Evolutionary conservation across 1,139 yeast species (phyloP).

Genomic region (Yamadazyma membranifaciens): DNA sequence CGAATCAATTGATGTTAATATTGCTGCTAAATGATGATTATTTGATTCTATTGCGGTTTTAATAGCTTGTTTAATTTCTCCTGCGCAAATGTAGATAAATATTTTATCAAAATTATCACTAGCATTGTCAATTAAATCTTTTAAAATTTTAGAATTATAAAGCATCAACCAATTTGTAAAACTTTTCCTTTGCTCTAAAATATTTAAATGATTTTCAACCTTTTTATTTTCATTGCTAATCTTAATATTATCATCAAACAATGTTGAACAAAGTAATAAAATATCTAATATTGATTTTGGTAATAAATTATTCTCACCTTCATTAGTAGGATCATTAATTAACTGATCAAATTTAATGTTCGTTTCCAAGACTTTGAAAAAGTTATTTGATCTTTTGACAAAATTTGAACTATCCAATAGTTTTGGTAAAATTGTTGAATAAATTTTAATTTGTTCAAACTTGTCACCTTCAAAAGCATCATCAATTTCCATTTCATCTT

Average conservation of each 20-base stretch:
- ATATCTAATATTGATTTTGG: constrained; percentile 3
- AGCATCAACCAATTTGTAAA: constrained; percentile 41
- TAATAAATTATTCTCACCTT: not conserved
- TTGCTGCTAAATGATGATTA: constrained; percentile 66
- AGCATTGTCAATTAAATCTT: constrained; percentile 16
- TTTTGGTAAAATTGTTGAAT: constrained; percentile 4
- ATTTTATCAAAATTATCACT: constrained; percentile 46
- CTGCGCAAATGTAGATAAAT: constrained; percentile 52
- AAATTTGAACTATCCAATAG: constrained; percentile 23
- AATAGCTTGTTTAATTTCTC: constrained; percentile 63
- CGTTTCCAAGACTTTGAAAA: constrained; percentile 22
- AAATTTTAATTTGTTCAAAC: constrained; percentile 11
- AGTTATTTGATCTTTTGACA: constrained; percentile 22
- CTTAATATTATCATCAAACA: constrained; percentile 20
- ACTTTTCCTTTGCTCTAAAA: constrained; percentile 35
- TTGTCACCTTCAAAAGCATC: constrained; percentile 13
- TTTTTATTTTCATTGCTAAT: constrained; percentile 4
- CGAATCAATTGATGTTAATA: constrained; percentile 71
- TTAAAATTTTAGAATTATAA: constrained; percentile 21
- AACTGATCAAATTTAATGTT: constrained; percentile 7
- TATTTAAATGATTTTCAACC: constrained; percentile 2
- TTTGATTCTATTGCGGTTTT: constrained; percentile 54
- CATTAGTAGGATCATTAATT: not conserved
- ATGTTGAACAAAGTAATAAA: constrained; percentile 17
- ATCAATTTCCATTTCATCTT: constrained; percentile 10